Evolutionary conservation across 345 rosid genomes (phyloP).

Genomic region (Syzygium grande): DNA sequence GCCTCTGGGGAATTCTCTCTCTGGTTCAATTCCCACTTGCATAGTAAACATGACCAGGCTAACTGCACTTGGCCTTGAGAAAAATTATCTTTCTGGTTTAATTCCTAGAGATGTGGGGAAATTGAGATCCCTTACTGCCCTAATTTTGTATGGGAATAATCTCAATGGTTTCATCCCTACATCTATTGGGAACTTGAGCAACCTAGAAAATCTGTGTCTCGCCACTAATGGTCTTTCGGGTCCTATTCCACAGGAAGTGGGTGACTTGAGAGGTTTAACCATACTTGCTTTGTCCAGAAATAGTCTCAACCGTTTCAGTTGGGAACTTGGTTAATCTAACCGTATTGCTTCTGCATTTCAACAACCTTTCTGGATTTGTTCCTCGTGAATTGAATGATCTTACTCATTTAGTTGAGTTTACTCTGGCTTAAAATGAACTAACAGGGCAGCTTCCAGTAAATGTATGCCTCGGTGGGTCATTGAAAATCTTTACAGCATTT

Average conservation of each 20-base stretch:
- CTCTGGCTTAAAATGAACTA: neutral
- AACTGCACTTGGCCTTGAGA: fast-evolving
- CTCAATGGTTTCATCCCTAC: neutral
- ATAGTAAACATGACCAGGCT: neutral
- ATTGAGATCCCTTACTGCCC: neutral
- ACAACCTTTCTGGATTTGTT: neutral
- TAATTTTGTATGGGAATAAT: neutral
- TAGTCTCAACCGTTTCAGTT: neutral
- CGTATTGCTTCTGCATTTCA: neutral
- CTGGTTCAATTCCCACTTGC: neutral
- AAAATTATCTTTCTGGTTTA: neutral
- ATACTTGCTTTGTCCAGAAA: neutral
- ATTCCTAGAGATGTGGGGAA: neutral
- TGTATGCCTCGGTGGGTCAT: neutral
- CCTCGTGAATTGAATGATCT: neutral
- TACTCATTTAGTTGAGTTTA: neutral
- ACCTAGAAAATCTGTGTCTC: neutral
- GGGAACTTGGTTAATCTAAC: neutral
- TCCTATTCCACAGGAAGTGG: neutral
- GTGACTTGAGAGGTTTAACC: neutral
- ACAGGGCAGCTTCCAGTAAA: neutral
- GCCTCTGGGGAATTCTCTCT: fast-evolving
- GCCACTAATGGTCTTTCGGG: neutral
- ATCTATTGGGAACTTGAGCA: neutral
- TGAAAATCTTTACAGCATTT: neutral